phyloP scores from a whole-genome alignment of 495 filamentous ascomycete species.

The Penicillium pancosmium region DNA sequence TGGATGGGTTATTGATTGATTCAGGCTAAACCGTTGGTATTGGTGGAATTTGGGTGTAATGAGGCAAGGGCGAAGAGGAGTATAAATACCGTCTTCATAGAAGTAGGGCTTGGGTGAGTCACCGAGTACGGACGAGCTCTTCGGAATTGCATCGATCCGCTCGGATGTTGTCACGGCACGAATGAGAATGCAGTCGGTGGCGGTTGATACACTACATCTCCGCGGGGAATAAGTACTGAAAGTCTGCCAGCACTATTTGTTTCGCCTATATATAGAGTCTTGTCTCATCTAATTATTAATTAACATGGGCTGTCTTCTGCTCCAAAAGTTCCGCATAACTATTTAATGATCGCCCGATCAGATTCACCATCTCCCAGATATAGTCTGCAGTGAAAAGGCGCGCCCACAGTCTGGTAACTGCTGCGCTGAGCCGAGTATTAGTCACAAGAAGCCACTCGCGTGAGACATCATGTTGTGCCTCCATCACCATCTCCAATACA shows the following conservation, averaged over 20 bases:
- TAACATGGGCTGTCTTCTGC: constrained; percentile 5
- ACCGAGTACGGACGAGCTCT: not conserved
- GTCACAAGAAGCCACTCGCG: constrained; percentile 52
- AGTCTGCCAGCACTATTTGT: not conserved
- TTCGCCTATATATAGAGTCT: not conserved
- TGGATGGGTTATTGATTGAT: not conserved
- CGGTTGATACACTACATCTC: not conserved
- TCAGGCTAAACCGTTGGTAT: not conserved
- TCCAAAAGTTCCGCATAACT: constrained; percentile 68
- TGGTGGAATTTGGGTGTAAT: not conserved
- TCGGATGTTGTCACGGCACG: not conserved
- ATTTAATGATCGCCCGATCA: constrained; percentile 64
- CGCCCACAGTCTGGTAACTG: constrained; percentile 67
- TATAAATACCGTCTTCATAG: no score
- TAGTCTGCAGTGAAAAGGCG: constrained; percentile 68
- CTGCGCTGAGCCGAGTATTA: constrained; percentile 61
- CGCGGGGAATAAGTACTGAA: not conserved
- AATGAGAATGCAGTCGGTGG: no score
- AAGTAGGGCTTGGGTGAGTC: not conserved
- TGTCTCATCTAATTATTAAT: not conserved
- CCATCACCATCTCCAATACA: constrained; percentile 68
- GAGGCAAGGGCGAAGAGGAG: no score
- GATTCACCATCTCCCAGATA: constrained; percentile 67
- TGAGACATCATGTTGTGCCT: constrained; percentile 60
- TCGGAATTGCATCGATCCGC: not conserved